Evolutionary conservation across 2,329 filamentous ascomycete genomes (phyloP).

Genomic region (Anthostomella pinea): DNA sequence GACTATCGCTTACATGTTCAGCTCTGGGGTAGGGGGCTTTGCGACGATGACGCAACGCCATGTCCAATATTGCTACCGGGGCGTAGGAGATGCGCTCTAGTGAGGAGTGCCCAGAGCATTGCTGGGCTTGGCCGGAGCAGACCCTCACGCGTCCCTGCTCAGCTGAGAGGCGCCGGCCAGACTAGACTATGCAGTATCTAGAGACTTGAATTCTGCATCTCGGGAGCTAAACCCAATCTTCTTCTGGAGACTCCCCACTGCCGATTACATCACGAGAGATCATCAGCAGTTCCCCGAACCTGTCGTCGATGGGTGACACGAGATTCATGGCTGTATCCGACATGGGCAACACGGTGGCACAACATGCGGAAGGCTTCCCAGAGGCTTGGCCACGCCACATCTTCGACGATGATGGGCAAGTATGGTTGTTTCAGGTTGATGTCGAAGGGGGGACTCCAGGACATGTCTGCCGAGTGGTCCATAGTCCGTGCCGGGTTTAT

Average conservation of each 20-base stretch:
- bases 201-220: slow-evolving; percentile 15
- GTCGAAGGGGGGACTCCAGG: slow-evolving; percentile 16
- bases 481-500: no score
- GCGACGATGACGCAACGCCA: slow-evolving; percentile 20
- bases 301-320: slow-evolving; percentile 20
- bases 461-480: slow-evolving; percentile 17
- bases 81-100: not conserved
- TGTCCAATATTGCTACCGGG: slow-evolving; percentile 6
- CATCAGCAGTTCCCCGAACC: no score
- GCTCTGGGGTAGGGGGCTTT: not conserved
- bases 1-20: not conserved
- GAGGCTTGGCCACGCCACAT: slow-evolving; percentile 20
- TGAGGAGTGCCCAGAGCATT: not conserved
- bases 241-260: not conserved
- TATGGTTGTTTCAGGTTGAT: slow-evolving; percentile 28
- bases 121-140: no score
- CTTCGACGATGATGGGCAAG: slow-evolving; percentile 18
- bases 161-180: no score
- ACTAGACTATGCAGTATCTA: no score
- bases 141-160: no score
- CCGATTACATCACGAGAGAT: no score
- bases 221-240: slow-evolving; percentile 13
- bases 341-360: slow-evolving; percentile 24
- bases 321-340: slow-evolving; percentile 21
- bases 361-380: slow-evolving; percentile 28